phyloP scores from a whole-genome alignment of 805 yeast species.

The Metschnikowia similis region DNA sequence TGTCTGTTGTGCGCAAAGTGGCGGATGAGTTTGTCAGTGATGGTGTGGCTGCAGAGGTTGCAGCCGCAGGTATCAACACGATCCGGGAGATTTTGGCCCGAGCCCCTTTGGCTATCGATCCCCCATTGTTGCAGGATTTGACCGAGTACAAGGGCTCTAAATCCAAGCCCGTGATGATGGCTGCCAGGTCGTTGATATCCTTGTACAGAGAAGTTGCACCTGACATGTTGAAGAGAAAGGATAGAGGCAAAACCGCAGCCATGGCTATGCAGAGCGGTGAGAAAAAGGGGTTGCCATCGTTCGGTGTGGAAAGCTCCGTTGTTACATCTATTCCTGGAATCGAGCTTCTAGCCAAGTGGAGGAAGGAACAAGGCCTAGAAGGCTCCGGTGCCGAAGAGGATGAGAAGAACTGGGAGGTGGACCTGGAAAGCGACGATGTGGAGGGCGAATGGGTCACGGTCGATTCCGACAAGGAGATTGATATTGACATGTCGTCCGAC shows the following conservation, averaged over 20 bases:
- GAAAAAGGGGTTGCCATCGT: slow-evolving; percentile 49
- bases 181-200: slow-evolving; percentile 82
- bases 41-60: slow-evolving; percentile 97
- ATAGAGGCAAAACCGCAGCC: slow-evolving; percentile 89
- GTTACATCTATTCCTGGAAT: slow-evolving; percentile 84
- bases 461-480: slow-evolving; percentile 74
- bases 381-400: slow-evolving; percentile 49
- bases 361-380: slow-evolving; percentile 52
- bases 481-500: slow-evolving; percentile 44
- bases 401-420: slow-evolving; percentile 56
- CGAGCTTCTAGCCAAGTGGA: slow-evolving; percentile 87
- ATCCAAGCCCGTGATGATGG: slow-evolving; percentile 89
- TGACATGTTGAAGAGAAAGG: slow-evolving; percentile 84
- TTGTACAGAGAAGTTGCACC: slow-evolving; percentile 95
- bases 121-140: slow-evolving; percentile 81
- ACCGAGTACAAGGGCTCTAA: slow-evolving; percentile 89
- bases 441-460: slow-evolving; percentile 93
- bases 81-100: slow-evolving; percentile 89
- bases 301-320: slow-evolving; percentile 66
- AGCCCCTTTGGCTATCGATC: slow-evolving; percentile 92
- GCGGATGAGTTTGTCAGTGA: slow-evolving; percentile 98
- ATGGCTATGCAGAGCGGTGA: slow-evolving; percentile 66
- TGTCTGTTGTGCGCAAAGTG: slow-evolving; percentile 77
- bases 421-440: slow-evolving; percentile 51
- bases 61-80: slow-evolving; percentile 95